Evolutionary conservation across 2,329 filamentous ascomycete species (phyloP), one percentile per base, ranked within the genome.

Genomic region (Aspergillus viridinutans): DNA sequence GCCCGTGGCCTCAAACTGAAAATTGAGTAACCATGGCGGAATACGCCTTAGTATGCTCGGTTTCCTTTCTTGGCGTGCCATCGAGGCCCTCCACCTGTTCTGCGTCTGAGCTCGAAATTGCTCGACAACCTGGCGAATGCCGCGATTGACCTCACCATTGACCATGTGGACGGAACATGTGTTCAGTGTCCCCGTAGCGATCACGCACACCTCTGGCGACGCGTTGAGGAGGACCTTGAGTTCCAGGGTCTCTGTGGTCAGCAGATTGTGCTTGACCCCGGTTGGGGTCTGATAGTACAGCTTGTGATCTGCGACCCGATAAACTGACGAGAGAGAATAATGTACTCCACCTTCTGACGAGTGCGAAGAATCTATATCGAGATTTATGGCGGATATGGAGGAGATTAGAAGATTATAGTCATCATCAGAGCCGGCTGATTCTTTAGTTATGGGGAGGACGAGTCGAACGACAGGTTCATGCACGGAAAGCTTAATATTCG

Each of bases 351-450:
- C 90, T 38, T 90, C 85, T 0, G 88, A 81, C 3, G 91, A 94
- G 74, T 99, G 94, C n/a, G 92, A 96, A 0, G 94, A 96, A 69
- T 99, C 94, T 50, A 96, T 83, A 67, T 99, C 94, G 23, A 97
- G 78, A 0, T 93, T 96, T 40, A 97, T 85, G 0, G 93, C 96
- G 0, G 95, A 97, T 10, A 96, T 90, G 2, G 92, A 94, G 1
- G 91, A 96, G 50, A 99, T 96, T 48, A 99, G 89, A 29, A 99
- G 82, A 69, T 99, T 94, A 64, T 94, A 97, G 63, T 97, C 92
- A 59, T 92, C 90, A 0, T 85, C 81, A 26, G 86, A 83, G 43
- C 74, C 74, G 53, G 76, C 70, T 4, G 78, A 73, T 50, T 76
- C 71, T 59, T 88, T 84, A 60, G 94, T 85, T 0, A 93, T 87